Conservation (phyloP, 2,329 filamentous ascomycete species). For the Aspergillus luchuensis region DNA sequence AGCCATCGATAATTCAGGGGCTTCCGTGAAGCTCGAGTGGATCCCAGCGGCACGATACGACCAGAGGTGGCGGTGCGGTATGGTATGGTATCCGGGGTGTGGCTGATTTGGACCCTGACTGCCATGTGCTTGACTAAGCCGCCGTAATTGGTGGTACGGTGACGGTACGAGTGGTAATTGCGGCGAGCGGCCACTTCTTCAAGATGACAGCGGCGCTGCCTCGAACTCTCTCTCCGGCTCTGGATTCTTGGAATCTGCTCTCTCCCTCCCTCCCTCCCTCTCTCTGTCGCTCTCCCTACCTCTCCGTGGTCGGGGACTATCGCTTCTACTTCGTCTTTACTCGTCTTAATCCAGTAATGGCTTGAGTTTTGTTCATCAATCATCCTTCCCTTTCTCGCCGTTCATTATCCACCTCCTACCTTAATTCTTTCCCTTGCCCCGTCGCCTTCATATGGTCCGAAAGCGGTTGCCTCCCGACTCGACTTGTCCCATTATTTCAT, state of each 20-base stretch:
- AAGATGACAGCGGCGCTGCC: constrained; percentile 10
- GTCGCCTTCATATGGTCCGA: constrained; percentile 12
- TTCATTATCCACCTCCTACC: constrained; percentile 2
- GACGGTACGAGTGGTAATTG: not conserved
- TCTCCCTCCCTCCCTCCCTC: not conserved
- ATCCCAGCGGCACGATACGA: constrained; percentile 11
- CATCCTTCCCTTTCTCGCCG: not conserved
- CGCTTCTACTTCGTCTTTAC: constrained; percentile 1
- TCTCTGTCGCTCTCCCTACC: not conserved
- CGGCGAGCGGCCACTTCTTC: constrained; percentile 4
- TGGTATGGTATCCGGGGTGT: constrained; percentile 9
- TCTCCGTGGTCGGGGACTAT: not conserved
- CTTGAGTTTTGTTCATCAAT: not conserved
- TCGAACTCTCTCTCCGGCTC: constrained; percentile 3
- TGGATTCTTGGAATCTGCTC: not conserved
- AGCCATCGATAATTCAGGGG: constrained; percentile 20
- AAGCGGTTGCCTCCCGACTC: constrained; percentile 14
- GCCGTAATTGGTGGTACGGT: constrained; percentile 6
- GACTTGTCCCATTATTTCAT: constrained; percentile 8
- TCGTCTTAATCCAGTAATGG: constrained; percentile 4
- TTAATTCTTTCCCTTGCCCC: constrained; percentile 10
- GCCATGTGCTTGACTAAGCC: not conserved
- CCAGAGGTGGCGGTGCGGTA: constrained; percentile 23
- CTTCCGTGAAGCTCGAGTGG: constrained; percentile 24
- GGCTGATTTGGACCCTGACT: constrained; percentile 3